Evolutionary conservation across 305 asterid species (phyloP).

Genomic region (Lippia alba): DNA sequence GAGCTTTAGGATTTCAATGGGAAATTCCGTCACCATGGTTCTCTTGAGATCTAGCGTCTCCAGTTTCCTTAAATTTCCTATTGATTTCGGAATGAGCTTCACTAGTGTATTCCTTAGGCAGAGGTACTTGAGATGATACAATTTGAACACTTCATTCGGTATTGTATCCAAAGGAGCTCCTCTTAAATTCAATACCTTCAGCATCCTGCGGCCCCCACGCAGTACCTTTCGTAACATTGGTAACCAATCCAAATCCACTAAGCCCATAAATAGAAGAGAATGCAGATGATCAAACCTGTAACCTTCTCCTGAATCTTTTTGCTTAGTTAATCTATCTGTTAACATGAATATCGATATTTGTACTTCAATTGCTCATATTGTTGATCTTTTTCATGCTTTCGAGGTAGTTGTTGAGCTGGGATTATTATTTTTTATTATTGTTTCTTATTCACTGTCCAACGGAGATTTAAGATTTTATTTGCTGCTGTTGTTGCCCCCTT

Average conservation of each 20-base stretch:
- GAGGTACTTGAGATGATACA: slow-evolving; percentile 3
- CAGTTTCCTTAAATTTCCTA: slow-evolving; percentile 19
- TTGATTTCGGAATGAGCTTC: slow-evolving; percentile 23
- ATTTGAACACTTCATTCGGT: not conserved
- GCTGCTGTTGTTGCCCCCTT: too few species aligned
- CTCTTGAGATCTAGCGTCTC: not conserved
- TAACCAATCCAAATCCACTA: not conserved
- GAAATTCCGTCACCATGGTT: not conserved
- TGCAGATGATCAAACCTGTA: not conserved
- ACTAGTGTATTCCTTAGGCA: not conserved
- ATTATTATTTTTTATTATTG: too few species aligned
- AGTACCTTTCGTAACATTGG: not conserved
- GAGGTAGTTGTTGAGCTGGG: not conserved
- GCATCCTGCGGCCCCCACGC: not conserved
- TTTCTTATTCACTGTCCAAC: too few species aligned
- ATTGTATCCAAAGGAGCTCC: slow-evolving; percentile 27
- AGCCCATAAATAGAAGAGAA: not conserved
- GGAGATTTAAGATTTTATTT: too few species aligned
- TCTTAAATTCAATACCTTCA: slow-evolving; percentile 29
- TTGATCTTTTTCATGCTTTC: not conserved
- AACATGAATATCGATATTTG: too few species aligned
- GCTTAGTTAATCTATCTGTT: not conserved
- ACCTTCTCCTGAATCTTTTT: not conserved
- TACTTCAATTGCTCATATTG: not conserved
- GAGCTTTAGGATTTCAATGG: slow-evolving; percentile 7